phyloP scores from a whole-genome alignment of 495 filamentous ascomycete genomes.

The Clohesyomyces aquaticus region DNA sequence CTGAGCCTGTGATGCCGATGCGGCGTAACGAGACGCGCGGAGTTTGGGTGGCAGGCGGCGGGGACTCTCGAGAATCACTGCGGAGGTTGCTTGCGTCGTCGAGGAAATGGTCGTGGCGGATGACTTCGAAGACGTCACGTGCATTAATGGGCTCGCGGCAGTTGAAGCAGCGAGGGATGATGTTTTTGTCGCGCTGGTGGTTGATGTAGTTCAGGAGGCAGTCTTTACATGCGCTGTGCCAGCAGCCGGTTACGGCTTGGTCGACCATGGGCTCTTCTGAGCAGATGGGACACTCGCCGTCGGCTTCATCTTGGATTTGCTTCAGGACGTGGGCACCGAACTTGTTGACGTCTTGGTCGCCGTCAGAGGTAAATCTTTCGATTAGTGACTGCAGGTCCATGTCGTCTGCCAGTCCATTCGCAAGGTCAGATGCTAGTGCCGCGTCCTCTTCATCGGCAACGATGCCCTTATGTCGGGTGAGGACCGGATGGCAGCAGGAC shows the following conservation, averaged over 20 bases:
- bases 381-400: slow-evolving; percentile 92
- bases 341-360: slow-evolving; percentile 63
- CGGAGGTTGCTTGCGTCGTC: slow-evolving; percentile 44
- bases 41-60: slow-evolving; percentile 46
- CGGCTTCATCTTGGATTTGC: slow-evolving; percentile 86
- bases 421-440: slow-evolving; percentile 74
- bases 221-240: slow-evolving; percentile 94
- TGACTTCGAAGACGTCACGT: slow-evolving; percentile 88
- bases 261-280: slow-evolving; percentile 92
- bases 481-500: slow-evolving; percentile 88
- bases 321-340: slow-evolving; percentile 86
- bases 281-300: slow-evolving; percentile 92
- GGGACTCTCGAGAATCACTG: slow-evolving; percentile 34
- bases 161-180: slow-evolving; percentile 80
- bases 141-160: slow-evolving; percentile 82
- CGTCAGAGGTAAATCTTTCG: slow-evolving; percentile 72
- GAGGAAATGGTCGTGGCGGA: slow-evolving; percentile 56
- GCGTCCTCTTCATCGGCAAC: slow-evolving; percentile 89
- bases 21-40: slow-evolving; percentile 80
- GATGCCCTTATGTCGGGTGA: slow-evolving; percentile 81
- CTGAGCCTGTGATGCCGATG: slow-evolving; percentile 75
- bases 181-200: slow-evolving; percentile 76
- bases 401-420: slow-evolving; percentile 84
- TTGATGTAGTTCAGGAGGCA: slow-evolving; percentile 86
- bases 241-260: slow-evolving; percentile 91